Evolutionary conservation across 1,284 basidiomycete genomes (phyloP).

Genomic region (Golubevia pallescens): DNA sequence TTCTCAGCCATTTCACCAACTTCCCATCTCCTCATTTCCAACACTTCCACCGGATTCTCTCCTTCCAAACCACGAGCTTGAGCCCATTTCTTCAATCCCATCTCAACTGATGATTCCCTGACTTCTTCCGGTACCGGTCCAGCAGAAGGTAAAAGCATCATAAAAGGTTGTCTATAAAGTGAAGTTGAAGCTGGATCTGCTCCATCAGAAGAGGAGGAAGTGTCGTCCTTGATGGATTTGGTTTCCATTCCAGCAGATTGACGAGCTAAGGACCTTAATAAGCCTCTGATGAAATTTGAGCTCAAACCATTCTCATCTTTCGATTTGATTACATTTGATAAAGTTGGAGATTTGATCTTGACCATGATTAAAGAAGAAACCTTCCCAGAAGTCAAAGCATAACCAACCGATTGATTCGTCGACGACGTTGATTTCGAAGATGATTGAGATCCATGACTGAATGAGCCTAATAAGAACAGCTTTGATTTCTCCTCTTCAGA

Average conservation of each 20-base stretch:
- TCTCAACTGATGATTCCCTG: constrained; percentile 17
- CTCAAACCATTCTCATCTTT: constrained; percentile 3
- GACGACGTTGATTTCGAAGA: constrained; percentile 15
- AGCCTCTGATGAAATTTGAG: constrained; percentile 16
- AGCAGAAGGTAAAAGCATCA: constrained; percentile 48
- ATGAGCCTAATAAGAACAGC: constrained; percentile 2
- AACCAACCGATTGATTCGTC: not conserved
- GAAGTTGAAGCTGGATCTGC: constrained; percentile 24
- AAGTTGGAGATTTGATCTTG: not conserved
- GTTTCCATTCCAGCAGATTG: constrained; percentile 59
- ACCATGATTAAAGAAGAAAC: not conserved
- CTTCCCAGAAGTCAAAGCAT: not conserved
- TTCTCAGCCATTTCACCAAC: constrained; percentile 43
- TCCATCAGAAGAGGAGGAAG: not conserved
- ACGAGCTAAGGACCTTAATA: constrained; percentile 50
- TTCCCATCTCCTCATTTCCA: constrained; percentile 49
- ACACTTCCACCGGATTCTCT: constrained; percentile 20
- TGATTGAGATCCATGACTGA: constrained; percentile 17
- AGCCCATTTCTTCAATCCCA: constrained; percentile 29
- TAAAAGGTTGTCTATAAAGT: constrained; percentile 53
- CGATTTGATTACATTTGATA: not conserved
- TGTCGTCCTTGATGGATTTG: constrained; percentile 18
- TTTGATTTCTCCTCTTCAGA: not conserved
- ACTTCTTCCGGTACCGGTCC: constrained; percentile 19
- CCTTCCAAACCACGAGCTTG: constrained; percentile 14